phyloP scores from a whole-genome alignment of 805 yeast genomes.

The Pichia cabralensis region DNA sequence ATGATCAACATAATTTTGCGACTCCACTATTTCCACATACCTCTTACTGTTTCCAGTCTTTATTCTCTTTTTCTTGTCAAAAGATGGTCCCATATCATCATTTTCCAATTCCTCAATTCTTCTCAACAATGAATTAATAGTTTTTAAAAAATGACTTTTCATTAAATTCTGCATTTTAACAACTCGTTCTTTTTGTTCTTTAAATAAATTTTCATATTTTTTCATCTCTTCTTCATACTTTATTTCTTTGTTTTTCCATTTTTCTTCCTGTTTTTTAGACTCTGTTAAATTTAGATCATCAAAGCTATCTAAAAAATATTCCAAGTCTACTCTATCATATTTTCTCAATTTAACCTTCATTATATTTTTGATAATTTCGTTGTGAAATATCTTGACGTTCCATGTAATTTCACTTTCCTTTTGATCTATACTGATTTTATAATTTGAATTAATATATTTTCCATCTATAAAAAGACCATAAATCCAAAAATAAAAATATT shows the following conservation, averaged over 20 bases:
- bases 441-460: conserved; percentile 1
- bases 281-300: conserved; percentile 7
- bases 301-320: conserved; percentile 6
- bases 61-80: conserved; percentile 1
- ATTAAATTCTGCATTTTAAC: conserved; percentile 2
- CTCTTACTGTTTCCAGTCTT: background rate
- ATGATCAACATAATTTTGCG: too few species aligned
- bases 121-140: conserved; percentile 2
- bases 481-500: conserved; percentile 2
- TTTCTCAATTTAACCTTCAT: background rate
- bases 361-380: conserved; percentile 7
- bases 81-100: background rate
- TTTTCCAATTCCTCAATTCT: background rate
- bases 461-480: conserved; percentile 4
- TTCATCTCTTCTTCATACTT: conserved; percentile 1
- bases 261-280: background rate
- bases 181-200: conserved; percentile 1
- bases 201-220: too few species aligned
- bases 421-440: too few species aligned
- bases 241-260: background rate
- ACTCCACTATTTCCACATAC: too few species aligned
- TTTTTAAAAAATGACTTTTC: conserved; percentile 3
- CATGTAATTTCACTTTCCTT: background rate
- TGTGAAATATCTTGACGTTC: conserved; percentile 1
- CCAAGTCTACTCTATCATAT: conserved; percentile 1